Evolutionary conservation across 164 flowering plant species (phyloP), one percentile per base, ranked within the genome.

Genomic region (Sedum album): DNA sequence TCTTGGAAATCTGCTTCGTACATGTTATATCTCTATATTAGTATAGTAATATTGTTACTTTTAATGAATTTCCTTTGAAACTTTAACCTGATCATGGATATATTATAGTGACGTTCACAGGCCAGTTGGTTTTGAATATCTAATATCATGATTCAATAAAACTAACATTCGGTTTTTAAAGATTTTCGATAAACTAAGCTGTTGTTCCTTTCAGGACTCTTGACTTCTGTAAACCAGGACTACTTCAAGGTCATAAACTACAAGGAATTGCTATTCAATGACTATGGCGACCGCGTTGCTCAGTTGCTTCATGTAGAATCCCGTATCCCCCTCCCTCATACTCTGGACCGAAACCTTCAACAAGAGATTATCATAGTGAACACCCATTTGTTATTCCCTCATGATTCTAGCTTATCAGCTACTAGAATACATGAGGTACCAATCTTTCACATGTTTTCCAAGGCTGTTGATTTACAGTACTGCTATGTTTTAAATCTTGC

Each of bases 221-320:
- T 94, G 75, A 91, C 88, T 67, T 92, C 99, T 48, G 86, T 94
- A 33, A 93, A 75, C 42, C 88, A 83, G 82, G 97, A 94, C 76
- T 74, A 78, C 68, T 94, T 94, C 65, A 82, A 75, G 75, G 88
- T 94, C 66, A 67, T 90, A 15, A 82, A 86, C 75, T 82, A 84
- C 71, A 65, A 81, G 31, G 93, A 84, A 25, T 74, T 94, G 70
- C 87, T 82, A 5, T 90, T 94, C 77, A 84, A 94, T 75, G 99
- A 91, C 72, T 86, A 80, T 69, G 99, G 97, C 42, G 99, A 94
- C 62, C 99, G 99, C 62, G 97, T 91, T 80, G 97, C 97, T 46
- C 99, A 94, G 75, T 74, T 92, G 57, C 75, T 94, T 72, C 97
- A 92, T 76, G 94, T 88, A 57, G 88, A 86, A 72, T 77, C 88